These are phyloP conservation scores for Neurospora sp. DNA, from an alignment of 2,329 filamentous ascomycete genomes.

Conservation along the genomic window DNA sequence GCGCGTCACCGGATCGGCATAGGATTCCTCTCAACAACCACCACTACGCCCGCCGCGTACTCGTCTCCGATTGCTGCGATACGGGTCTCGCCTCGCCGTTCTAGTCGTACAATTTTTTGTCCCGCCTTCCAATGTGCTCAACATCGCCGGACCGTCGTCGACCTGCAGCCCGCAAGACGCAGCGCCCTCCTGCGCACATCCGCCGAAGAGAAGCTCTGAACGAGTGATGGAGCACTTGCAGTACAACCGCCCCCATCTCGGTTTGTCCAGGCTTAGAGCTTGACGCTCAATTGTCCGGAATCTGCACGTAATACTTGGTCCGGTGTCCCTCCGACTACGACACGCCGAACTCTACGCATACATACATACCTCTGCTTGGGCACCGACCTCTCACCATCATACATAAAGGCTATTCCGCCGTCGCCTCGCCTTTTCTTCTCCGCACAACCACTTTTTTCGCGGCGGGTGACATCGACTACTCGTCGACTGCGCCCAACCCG, in stretches of 20 bases:
- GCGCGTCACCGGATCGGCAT: neutral
- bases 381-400: neutral
- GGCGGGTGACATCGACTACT: constrained; percentile 4
- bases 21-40: neutral
- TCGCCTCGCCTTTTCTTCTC: neutral
- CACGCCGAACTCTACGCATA: neutral
- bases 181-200: constrained; percentile 14
- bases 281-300: constrained; percentile 10
- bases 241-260: constrained; percentile 15
- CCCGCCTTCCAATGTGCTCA: constrained; percentile 16
- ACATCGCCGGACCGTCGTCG: constrained; percentile 7
- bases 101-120: neutral
- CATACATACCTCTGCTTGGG: neutral
- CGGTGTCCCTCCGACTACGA: neutral
- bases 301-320: neutral
- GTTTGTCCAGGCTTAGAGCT: constrained; percentile 21
- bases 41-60: neutral
- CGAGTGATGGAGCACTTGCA: constrained; percentile 26
- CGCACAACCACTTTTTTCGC: neutral
- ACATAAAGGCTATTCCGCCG: neutral
- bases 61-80: neutral
- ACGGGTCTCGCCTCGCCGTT: neutral
- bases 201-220: constrained; percentile 9
- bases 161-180: constrained; percentile 14
- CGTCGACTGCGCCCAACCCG: neutral